These are phyloP conservation scores for Botrytis deweyae DNA, from an alignment of 2,329 filamentous ascomycete genomes.

Conservation along the genomic window DNA sequence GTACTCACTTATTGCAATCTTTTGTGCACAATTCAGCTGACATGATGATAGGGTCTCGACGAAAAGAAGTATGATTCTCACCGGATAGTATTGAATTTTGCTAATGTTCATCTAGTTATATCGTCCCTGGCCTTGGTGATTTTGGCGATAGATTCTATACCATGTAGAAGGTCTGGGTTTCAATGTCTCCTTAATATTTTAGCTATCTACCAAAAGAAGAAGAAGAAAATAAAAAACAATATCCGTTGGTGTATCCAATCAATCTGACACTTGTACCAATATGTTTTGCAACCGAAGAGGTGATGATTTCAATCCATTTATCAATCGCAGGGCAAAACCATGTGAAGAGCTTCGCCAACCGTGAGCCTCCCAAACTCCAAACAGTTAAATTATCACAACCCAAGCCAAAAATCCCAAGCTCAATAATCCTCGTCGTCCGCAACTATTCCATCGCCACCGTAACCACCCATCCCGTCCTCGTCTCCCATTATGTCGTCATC, in stretches of 20 bases:
- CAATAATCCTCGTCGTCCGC: slow-evolving; percentile 58
- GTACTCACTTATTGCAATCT: slow-evolving; percentile 27
- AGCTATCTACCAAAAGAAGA: neutral
- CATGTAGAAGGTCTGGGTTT: slow-evolving; percentile 51
- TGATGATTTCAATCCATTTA: neutral
- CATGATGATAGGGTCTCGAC: slow-evolving; percentile 67
- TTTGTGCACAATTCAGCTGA: slow-evolving; percentile 22
- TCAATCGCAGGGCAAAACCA: neutral
- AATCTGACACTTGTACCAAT: slow-evolving; percentile 3
- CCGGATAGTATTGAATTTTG: slow-evolving; percentile 18
- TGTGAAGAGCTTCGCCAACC: slow-evolving; percentile 5
- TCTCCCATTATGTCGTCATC: slow-evolving; percentile 38
- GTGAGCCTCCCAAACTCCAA: slow-evolving; percentile 15
- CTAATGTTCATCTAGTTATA: slow-evolving; percentile 64
- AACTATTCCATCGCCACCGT: slow-evolving; percentile 54
- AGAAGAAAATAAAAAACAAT: neutral
- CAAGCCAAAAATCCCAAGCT: slow-evolving; percentile 4
- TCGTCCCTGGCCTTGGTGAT: slow-evolving; percentile 88
- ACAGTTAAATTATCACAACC: slow-evolving; percentile 4
- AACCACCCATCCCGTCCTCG: slow-evolving; percentile 51
- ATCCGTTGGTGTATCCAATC: neutral
- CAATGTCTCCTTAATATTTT: slow-evolving; percentile 4
- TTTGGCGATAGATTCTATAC: slow-evolving; percentile 97
- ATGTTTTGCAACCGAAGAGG: neutral
- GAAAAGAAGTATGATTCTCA: slow-evolving; percentile 80